Conservation (phyloP, 371 early-diverging fungal species). For the Sporodiniella umbellata region DNA sequence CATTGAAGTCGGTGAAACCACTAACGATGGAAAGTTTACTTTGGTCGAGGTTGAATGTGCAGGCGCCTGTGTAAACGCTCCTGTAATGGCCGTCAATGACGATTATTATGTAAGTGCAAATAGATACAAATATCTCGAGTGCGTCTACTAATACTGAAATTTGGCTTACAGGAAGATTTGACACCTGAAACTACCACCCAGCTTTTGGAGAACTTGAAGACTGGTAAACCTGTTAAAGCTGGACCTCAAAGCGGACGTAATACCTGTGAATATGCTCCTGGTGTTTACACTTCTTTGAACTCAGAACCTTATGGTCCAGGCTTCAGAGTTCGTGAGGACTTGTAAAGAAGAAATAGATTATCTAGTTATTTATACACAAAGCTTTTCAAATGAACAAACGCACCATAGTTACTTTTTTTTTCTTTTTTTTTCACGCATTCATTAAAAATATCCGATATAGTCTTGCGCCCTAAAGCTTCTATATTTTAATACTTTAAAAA, state of each 20-base stretch:
- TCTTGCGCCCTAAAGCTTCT: too few species aligned
- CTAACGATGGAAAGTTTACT: slow-evolving; percentile 91
- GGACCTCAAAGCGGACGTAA: slow-evolving; percentile 87
- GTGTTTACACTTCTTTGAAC: slow-evolving; percentile 80
- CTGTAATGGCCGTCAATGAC: slow-evolving; percentile 96
- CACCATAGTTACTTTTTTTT: too few species aligned
- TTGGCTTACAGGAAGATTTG: slow-evolving; percentile 88
- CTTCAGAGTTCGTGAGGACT: slow-evolving; percentile 80
- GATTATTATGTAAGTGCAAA: slow-evolving; percentile 82
- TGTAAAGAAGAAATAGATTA: slow-evolving; percentile 49
- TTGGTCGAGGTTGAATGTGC: slow-evolving; percentile 98
- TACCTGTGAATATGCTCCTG: slow-evolving; percentile 81
- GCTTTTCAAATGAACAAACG: too few species aligned
- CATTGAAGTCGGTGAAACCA: slow-evolving; percentile 93
- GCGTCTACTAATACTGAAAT: background rate
- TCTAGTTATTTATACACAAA: background rate
- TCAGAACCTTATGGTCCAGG: slow-evolving; percentile 92
- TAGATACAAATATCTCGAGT: background rate
- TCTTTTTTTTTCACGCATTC: too few species aligned
- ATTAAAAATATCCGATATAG: too few species aligned
- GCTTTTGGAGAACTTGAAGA: slow-evolving; percentile 84
- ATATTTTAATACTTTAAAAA: too few species aligned
- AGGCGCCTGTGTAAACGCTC: slow-evolving; percentile 98
- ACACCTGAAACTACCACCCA: slow-evolving; percentile 88
- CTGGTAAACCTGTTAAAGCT: slow-evolving; percentile 69